phyloP scores from a whole-genome alignment of 139 green algal species.

The Desmodesmus armatus region DNA sequence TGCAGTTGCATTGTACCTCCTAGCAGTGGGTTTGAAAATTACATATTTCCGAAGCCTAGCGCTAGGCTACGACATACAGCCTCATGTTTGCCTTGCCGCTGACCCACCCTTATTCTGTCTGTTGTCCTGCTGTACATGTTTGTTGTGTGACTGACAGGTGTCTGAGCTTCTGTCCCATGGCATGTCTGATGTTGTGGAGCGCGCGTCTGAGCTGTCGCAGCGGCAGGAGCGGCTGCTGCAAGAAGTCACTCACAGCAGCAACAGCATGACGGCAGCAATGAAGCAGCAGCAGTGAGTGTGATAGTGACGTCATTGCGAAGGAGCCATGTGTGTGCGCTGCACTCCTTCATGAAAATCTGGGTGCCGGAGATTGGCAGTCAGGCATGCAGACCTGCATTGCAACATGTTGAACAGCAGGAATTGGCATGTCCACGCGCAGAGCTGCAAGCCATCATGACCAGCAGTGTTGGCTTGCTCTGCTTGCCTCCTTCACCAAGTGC shows the following conservation, averaged over 20 bases:
- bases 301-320: neutral
- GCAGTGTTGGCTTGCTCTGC: neutral
- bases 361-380: neutral
- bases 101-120: too few species aligned
- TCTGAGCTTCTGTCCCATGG: conserved; percentile 31
- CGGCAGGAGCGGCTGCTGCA: conserved; percentile 25
- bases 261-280: conserved; percentile 16
- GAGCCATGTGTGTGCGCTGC: too few species aligned
- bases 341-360: too few species aligned
- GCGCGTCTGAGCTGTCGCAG: conserved; percentile 33
- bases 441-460: too few species aligned
- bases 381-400: neutral
- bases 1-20: too few species aligned
- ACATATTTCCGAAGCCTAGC: too few species aligned
- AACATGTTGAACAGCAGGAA: too few species aligned
- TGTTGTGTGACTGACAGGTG: neutral
- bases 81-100: too few species aligned
- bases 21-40: too few species aligned
- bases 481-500: too few species aligned
- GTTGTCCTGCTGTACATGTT: neutral
- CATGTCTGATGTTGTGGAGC: conserved; percentile 36
- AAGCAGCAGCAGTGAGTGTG: neutral
- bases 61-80: too few species aligned
- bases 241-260: conserved; percentile 26
- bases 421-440: too few species aligned